Evolutionary conservation across 2,329 filamentous ascomycete genomes (phyloP).

Genomic region (Emergomyces orientalis): DNA sequence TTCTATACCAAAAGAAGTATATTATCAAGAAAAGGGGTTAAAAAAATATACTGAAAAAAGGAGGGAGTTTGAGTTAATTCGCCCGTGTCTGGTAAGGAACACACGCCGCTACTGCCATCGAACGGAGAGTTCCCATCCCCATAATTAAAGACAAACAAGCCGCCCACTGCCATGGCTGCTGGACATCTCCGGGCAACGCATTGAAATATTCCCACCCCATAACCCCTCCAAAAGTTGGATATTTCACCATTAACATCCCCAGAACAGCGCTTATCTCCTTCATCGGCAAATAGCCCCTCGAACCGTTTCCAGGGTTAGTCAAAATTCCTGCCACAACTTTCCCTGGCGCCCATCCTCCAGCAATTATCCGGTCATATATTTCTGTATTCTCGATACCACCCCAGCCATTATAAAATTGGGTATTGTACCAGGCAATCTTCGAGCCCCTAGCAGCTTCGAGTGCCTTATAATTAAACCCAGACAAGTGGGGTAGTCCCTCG

Average conservation of each 20-base stretch:
- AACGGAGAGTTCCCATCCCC: slow-evolving; percentile 34
- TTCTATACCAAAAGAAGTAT: too few relatives aligned
- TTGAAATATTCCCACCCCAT: slow-evolving; percentile 98
- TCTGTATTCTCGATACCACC: slow-evolving; percentile 51
- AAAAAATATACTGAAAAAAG: too few relatives aligned
- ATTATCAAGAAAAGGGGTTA: too few relatives aligned
- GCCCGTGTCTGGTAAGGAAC: not conserved
- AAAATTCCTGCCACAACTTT: slow-evolving; percentile 73
- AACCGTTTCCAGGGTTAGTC: slow-evolving; percentile 66
- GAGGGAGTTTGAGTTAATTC: not conserved
- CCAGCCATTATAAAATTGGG: slow-evolving; percentile 91
- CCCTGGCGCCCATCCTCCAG: slow-evolving; percentile 58
- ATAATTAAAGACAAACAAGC: slow-evolving; percentile 50
- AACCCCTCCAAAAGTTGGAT: slow-evolving; percentile 69
- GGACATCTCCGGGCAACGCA: slow-evolving; percentile 54
- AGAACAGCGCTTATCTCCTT: slow-evolving; percentile 50
- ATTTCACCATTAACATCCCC: slow-evolving; percentile 47
- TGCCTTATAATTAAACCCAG: slow-evolving; percentile 69
- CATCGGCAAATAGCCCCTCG: slow-evolving; percentile 52
- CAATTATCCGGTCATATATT: slow-evolving; percentile 36
- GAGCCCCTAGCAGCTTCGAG: slow-evolving; percentile 59
- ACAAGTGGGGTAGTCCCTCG: slow-evolving; percentile 50
- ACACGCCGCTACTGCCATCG: slow-evolving; percentile 23
- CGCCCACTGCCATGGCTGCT: slow-evolving; percentile 70
- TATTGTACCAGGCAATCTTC: slow-evolving; percentile 76